Evolutionary conservation across 1,284 basidiomycete species (phyloP).

Genomic region (Ustilago vetiveriae): DNA sequence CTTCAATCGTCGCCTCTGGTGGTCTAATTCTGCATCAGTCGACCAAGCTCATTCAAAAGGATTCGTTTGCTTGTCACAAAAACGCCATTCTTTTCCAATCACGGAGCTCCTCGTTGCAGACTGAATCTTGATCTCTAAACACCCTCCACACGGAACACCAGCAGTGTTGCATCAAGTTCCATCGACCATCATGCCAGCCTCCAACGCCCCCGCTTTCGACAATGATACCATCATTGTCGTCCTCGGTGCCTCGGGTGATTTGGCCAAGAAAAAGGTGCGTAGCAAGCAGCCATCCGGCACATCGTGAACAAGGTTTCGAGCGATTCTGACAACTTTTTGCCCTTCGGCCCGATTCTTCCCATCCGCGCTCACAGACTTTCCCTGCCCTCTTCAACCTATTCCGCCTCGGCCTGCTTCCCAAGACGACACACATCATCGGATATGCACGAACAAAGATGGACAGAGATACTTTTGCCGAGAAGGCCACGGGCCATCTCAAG

Average conservation of each 20-base stretch:
- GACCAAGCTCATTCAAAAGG: no score
- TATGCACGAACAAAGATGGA: slow-evolving; percentile 68
- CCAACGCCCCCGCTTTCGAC: slow-evolving; percentile 49
- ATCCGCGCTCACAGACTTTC: slow-evolving; percentile 57
- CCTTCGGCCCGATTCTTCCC: no score
- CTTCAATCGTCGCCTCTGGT: no score
- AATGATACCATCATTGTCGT: slow-evolving; percentile 71
- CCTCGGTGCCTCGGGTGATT: slow-evolving; percentile 93
- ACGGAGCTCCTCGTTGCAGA: background rate
- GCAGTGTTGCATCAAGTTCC: no score
- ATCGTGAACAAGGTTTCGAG: background rate
- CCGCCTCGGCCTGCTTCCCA: slow-evolving; percentile 56
- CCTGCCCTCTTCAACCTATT: slow-evolving; percentile 64
- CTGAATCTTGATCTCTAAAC: background rate
- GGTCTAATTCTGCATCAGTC: no score
- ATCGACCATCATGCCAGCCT: slow-evolving; percentile 30
- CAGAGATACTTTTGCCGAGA: slow-evolving; percentile 61
- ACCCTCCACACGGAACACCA: no score
- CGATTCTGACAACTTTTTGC: slow-evolving; percentile 3
- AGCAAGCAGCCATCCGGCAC: background rate
- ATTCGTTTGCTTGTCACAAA: no score
- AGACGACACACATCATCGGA: slow-evolving; percentile 64
- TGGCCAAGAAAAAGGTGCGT: slow-evolving; percentile 96
- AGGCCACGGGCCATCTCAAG: slow-evolving; percentile 56
- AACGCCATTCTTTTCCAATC: no score